These are phyloP conservation scores for Moelleriella libera DNA, from an alignment of 2,329 filamentous ascomycete species.

Conservation along the genomic window DNA sequence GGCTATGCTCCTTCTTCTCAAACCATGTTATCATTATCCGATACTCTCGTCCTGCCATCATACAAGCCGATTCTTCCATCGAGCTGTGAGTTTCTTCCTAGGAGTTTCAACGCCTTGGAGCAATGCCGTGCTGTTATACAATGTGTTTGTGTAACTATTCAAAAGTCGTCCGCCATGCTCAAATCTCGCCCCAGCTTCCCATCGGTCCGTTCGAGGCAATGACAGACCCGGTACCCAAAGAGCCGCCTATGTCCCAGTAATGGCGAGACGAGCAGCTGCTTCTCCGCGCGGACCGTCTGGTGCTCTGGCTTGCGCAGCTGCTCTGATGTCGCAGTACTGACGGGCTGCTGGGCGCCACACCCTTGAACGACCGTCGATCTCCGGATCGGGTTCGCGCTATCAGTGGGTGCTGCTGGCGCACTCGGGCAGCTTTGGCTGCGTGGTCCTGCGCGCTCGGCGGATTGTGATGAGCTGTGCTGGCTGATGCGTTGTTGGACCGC, in stretches of 20 bases:
- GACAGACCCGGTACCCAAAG: conserved; percentile 60
- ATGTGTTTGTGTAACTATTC: no score
- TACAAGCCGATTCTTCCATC: no score
- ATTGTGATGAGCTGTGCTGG: conserved; percentile 31
- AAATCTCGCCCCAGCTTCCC: conserved; percentile 70
- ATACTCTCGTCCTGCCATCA: no score
- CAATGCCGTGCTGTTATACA: no score
- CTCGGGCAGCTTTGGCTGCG: conserved; percentile 66
- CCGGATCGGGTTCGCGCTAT: conserved; percentile 42
- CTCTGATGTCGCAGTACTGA: conserved; percentile 34
- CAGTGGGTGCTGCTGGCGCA: conserved; percentile 80
- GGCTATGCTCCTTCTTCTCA: no score
- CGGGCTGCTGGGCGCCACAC: conserved; percentile 33
- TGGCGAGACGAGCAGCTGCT: conserved; percentile 64
- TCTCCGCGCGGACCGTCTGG: conserved; percentile 53
- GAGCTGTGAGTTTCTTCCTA: no score
- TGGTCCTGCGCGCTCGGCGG: conserved; percentile 45
- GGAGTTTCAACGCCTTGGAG: no score
- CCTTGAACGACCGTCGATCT: conserved; percentile 44
- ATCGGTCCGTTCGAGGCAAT: conserved; percentile 52
- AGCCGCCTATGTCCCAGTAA: conserved; percentile 85
- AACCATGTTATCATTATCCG: no score
- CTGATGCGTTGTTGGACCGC: conserved; percentile 23
- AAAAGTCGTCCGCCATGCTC: conserved; percentile 3
- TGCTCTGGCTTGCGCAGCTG: conserved; percentile 82